Base-by-base conservation (phyloP, 1,284 basidiomycete genomes). In the Coniferiporia weirii region DNA sequence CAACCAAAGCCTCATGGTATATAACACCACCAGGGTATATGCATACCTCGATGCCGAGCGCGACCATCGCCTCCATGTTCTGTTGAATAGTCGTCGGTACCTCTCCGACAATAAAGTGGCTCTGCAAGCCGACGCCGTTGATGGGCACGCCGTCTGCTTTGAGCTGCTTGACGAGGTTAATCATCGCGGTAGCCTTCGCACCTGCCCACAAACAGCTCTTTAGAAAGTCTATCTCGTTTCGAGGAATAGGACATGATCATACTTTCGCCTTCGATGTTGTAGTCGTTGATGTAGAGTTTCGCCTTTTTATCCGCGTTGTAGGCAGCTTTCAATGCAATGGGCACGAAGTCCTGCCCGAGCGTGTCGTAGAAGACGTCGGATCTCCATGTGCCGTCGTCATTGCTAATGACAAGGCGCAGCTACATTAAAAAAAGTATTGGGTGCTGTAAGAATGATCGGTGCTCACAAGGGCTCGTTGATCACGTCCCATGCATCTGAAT, bases 61-160 rank as follows among this genome's bases (percentile, higher is more conserved):
- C 74, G 12, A 75, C 72, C 69, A 83, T 76, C 38, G 71, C 68
- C 54, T 76, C 66, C 65, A 82, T 71, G 63, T 78, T 77, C 13
- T 72, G 66, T 40, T 68, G 65, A 49, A 81, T 67, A 3, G 70
- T 67, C 0, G 69, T 66, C 7, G 77, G 76, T 32, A 80, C 69
- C 55, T 72, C 64, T 49, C 78, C 79, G 34, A 83, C 76, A 63
- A 80, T 78, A 63, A 82, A 72, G 66, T 83, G 83, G 19, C 70
- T 67, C 69, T 81, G 77, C 57, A 78, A 68, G 47, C 80, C 80
- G 57, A 82, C 69, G 51, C 79, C 79, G 63, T 81, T 76, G 65
- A 81, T 73, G n/a, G 79, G 79, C 9, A 76, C 73, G n/a, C 73
- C 72, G 38, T 69, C 65, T 0, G 71, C 58, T 62, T 78, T 72